Percentiles rank a stretch among this genome's conserved stretches.
These are phyloP conservation scores for Xylaria sp. DNA, from an alignment of 2,329 filamentous ascomycete species.

Conservation along the genomic window DNA sequence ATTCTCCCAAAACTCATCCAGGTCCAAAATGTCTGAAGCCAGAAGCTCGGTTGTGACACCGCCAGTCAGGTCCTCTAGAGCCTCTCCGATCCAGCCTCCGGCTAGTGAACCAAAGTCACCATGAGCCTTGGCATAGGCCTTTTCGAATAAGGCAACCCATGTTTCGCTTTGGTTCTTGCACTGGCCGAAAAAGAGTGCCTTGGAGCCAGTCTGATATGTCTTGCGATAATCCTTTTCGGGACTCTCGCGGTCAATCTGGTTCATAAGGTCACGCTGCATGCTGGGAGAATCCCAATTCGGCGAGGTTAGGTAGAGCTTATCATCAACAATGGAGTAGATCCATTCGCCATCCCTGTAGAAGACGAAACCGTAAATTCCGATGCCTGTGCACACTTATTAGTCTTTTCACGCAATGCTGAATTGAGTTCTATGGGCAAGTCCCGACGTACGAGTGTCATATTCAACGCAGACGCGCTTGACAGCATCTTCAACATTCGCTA, in stretches of 20 bases:
- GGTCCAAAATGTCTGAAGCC: constrained; percentile 74
- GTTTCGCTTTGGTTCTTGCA: constrained; percentile 79
- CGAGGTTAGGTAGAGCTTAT: constrained; percentile 84
- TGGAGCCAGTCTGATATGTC: constrained; percentile 75
- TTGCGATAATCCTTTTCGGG: constrained; percentile 74
- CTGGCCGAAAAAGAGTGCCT: constrained; percentile 79
- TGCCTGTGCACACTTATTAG: constrained; percentile 51
- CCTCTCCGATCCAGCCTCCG: constrained; percentile 72
- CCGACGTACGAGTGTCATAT: constrained; percentile 63
- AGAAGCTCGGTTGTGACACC: constrained; percentile 74
- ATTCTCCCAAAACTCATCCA: constrained; percentile 82
- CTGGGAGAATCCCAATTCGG: constrained; percentile 82
- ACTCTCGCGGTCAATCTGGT: constrained; percentile 76
- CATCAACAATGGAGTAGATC: constrained; percentile 90
- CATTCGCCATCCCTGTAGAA: constrained; percentile 89
- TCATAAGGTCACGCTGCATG: constrained; percentile 73
- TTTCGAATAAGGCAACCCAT: constrained; percentile 81
- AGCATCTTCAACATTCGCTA: constrained; percentile 73
- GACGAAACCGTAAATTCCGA: constrained; percentile 89
- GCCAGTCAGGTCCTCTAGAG: constrained; percentile 65
- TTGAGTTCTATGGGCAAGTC: neutral
- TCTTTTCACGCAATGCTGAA: constrained; percentile 34
- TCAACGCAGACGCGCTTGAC: constrained; percentile 78
- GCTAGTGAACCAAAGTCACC: constrained; percentile 75
- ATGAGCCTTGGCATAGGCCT: constrained; percentile 84